These are phyloP conservation scores for Fraxinus quadrangulata DNA, from an alignment of 257 asterid genomes.

Conservation along the genomic window DNA sequence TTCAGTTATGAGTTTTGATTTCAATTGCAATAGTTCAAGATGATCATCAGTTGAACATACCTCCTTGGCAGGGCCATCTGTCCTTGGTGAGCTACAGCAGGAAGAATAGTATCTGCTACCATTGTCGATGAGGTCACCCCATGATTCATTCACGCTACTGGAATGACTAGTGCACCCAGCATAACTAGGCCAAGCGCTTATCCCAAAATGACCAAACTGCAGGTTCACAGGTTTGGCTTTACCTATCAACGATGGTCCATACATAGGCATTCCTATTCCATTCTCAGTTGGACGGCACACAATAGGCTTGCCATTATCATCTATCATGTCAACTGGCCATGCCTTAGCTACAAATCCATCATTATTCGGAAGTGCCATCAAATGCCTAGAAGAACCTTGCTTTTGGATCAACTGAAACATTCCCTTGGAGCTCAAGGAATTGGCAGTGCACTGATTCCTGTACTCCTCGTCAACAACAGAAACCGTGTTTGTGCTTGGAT, in stretches of 20 bases:
- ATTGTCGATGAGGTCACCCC: slow-evolving; percentile 76
- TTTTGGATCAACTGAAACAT: slow-evolving; percentile 97
- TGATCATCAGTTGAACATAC: slow-evolving; percentile 33
- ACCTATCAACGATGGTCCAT: slow-evolving; percentile 80
- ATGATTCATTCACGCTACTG: slow-evolving; percentile 81
- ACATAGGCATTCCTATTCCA: slow-evolving; percentile 71
- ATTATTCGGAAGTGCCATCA: slow-evolving; percentile 89
- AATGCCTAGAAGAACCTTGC: slow-evolving; percentile 78
- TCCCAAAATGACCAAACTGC: slow-evolving; percentile 94
- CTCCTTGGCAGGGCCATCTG: slow-evolving; percentile 88
- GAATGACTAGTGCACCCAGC: slow-evolving; percentile 88
- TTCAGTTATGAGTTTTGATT: neutral
- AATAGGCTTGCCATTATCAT: slow-evolving; percentile 47
- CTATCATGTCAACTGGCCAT: slow-evolving; percentile 81
- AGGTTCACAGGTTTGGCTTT: slow-evolving; percentile 86
- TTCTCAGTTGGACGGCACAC: slow-evolving; percentile 36
- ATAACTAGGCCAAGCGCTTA: slow-evolving; percentile 92
- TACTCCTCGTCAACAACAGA: slow-evolving; percentile 78
- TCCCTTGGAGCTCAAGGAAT: slow-evolving; percentile 88
- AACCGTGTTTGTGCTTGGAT: slow-evolving; percentile 73
- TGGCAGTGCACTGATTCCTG: slow-evolving; percentile 85
- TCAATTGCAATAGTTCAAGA: neutral
- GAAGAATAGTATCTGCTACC: slow-evolving; percentile 88
- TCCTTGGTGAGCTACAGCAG: slow-evolving; percentile 90
- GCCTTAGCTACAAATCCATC: slow-evolving; percentile 99